Base-by-base conservation (phyloP, 78 protist species). In the Dictyostelium brefeldianum region DNA sequence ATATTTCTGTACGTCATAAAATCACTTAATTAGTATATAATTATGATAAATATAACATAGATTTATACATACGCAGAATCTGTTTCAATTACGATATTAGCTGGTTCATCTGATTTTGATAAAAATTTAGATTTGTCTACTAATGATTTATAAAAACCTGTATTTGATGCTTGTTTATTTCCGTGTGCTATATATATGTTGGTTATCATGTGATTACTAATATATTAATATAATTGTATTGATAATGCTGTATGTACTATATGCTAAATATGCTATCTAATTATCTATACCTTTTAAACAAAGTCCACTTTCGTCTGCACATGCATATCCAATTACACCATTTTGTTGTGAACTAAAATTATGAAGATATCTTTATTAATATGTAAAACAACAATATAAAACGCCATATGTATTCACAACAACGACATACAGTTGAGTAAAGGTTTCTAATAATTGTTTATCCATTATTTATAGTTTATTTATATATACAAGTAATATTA, bases 61-160 rank as follows among this genome's bases (percentile, higher is more conserved):
- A 14, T 1, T 27, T 18, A 53, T 25, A 53, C 81, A 20, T 84
- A 84, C 91, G 82, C 29, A 14, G 91, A 20, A 74, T 84, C 91
- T 73, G 91, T 84, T 59, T 84, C 91, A 25, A 84, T 84, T 14
- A 47, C 36, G 74, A 84, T 74, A 27, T 56, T 54, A 41, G 91
- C 81, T 36, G 43, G 18, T 59, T 84, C 83, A 8, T 9, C 15
- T 4, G 31, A 18, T 27, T 59, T 29, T 17, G 51, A 7, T 57
- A 84, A 74, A 20, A 25, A 20, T 10, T 29, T 47, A 25, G 73
- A 62, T 53, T 84, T 84, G 20, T 84, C 91, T 14, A 84, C 4
- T 15, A 84, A 20, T 18, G 82, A 54, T 84, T 71, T 84, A 84
- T 67, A 84, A 59, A 50, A 74, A 59, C 91, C 91, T 25, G 91